phyloP scores from a whole-genome alignment of 768 basidiomycete species.

The Naganishia antarctica region DNA sequence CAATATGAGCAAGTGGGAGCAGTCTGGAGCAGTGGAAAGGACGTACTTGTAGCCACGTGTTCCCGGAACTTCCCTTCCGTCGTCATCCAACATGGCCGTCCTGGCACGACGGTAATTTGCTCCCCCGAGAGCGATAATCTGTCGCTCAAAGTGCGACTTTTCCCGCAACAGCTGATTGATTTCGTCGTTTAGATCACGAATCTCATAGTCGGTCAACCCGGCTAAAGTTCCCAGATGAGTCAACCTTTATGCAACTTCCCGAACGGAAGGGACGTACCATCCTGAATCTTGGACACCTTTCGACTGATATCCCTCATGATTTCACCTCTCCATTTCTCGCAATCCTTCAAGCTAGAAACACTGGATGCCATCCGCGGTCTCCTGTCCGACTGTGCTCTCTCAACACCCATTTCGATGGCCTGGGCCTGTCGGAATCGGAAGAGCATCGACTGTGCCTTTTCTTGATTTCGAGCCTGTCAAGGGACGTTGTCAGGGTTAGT shows the following conservation, averaged over 20 bases:
- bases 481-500: background rate
- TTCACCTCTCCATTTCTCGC: conserved; percentile 94
- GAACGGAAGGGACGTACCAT: conserved; percentile 58
- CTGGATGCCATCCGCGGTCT: conserved; percentile 85
- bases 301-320: conserved; percentile 87
- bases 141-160: conserved; percentile 96
- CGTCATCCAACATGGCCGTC: conserved; percentile 82
- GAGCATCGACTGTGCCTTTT: conserved; percentile 71
- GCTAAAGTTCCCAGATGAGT: conserved; percentile 61
- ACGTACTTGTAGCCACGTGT: conserved; percentile 94
- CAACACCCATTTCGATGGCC: conserved; percentile 88
- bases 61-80: conserved; percentile 91
- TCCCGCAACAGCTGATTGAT: conserved; percentile 94
- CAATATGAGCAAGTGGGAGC: no score
- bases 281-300: conserved; percentile 97
- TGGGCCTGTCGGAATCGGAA: conserved; percentile 87
- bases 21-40: no score
- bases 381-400: conserved; percentile 68
- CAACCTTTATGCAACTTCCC: background rate
- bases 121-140: conserved; percentile 90
- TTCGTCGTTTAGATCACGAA: conserved; percentile 92
- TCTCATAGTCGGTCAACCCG: conserved; percentile 89
- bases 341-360: conserved; percentile 85
- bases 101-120: conserved; percentile 93
- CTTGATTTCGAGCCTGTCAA: conserved; percentile 81